phyloP scores from a whole-genome alignment of 805 yeast species.

The Hanseniaspora vineae region DNA sequence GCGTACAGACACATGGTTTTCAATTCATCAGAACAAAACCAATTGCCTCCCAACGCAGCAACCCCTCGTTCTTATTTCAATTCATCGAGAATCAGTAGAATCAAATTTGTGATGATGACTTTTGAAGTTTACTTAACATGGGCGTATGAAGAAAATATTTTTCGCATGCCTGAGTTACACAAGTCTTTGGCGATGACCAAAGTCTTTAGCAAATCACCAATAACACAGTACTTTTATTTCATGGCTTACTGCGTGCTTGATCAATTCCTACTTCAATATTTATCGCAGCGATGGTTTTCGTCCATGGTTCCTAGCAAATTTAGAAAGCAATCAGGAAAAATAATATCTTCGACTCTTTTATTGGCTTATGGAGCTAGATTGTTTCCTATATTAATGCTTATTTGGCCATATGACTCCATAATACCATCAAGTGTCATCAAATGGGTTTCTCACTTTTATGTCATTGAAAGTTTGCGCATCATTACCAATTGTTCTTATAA shows the following conservation, averaged over 20 bases:
- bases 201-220: slow-evolving; percentile 24
- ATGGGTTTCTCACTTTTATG: slow-evolving; percentile 45
- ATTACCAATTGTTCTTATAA: slow-evolving; percentile 25
- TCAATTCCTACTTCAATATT: slow-evolving; percentile 28
- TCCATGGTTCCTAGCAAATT: neutral
- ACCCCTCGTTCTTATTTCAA: neutral
- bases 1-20: slow-evolving; percentile 81
- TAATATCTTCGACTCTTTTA: slow-evolving; percentile 52
- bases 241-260: slow-evolving; percentile 38
- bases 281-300: slow-evolving; percentile 20
- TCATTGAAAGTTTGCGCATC: slow-evolving; percentile 50
- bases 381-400: slow-evolving; percentile 83
- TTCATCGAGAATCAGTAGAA: slow-evolving; percentile 25
- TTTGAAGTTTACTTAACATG: slow-evolving; percentile 86
- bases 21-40: slow-evolving; percentile 34
- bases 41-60: slow-evolving; percentile 8
- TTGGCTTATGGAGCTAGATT: slow-evolving; percentile 69
- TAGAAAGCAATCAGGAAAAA: slow-evolving; percentile 11
- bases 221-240: slow-evolving; percentile 44
- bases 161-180: neutral
- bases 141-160: slow-evolving; percentile 66
- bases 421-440: slow-evolving; percentile 48
- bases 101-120: slow-evolving; percentile 50
- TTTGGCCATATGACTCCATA: slow-evolving; percentile 90
- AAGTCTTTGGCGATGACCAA: slow-evolving; percentile 16